Percentiles rank a stretch among this genome's conserved stretches.
These are phyloP conservation scores for Ustilago vetiveriae DNA, from an alignment of 1,284 basidiomycete species.

Conservation along the genomic window DNA sequence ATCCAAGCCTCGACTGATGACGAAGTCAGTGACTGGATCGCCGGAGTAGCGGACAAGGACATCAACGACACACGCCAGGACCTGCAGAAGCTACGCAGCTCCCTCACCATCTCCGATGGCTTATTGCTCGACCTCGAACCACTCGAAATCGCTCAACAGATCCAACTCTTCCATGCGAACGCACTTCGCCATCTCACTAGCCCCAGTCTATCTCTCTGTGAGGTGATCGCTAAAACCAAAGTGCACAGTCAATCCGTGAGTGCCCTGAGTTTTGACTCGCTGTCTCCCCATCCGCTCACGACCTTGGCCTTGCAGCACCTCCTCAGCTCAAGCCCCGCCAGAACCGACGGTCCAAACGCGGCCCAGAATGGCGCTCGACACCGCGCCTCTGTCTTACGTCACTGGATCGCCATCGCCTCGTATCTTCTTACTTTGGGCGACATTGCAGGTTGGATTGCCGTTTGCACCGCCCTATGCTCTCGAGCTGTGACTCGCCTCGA, in stretches of 20 bases:
- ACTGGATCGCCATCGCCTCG: constrained; percentile 63
- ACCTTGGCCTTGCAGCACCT: constrained; percentile 57
- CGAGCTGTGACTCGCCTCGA: constrained; percentile 60
- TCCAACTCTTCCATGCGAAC: constrained; percentile 59
- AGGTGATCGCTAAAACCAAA: constrained; percentile 22
- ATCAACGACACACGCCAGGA: constrained; percentile 19
- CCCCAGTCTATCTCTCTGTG: constrained; percentile 21
- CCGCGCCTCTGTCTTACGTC: constrained; percentile 59
- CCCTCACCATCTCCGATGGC: constrained; percentile 34
- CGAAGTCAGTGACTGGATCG: constrained; percentile 29
- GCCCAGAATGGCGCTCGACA: constrained; percentile 38
- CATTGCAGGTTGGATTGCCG: constrained; percentile 61
- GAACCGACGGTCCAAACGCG: constrained; percentile 21
- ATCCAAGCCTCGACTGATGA: background rate
- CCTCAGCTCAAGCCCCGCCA: constrained; percentile 19
- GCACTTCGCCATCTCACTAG: constrained; percentile 29
- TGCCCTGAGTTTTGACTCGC: constrained; percentile 59
- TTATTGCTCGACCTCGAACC: constrained; percentile 56
- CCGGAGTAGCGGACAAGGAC: constrained; percentile 17
- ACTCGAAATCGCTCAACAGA: constrained; percentile 62
- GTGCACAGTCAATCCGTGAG: constrained; percentile 7
- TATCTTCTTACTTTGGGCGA: constrained; percentile 53
- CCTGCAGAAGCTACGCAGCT: constrained; percentile 23
- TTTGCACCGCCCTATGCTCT: constrained; percentile 62
- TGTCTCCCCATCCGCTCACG: constrained; percentile 59